A percentile compares a stretch with the other conserved stretches of the same genome.
phyloP scores from a whole-genome alignment of 2,329 filamentous ascomycete species.

The Didymella pomorum region DNA sequence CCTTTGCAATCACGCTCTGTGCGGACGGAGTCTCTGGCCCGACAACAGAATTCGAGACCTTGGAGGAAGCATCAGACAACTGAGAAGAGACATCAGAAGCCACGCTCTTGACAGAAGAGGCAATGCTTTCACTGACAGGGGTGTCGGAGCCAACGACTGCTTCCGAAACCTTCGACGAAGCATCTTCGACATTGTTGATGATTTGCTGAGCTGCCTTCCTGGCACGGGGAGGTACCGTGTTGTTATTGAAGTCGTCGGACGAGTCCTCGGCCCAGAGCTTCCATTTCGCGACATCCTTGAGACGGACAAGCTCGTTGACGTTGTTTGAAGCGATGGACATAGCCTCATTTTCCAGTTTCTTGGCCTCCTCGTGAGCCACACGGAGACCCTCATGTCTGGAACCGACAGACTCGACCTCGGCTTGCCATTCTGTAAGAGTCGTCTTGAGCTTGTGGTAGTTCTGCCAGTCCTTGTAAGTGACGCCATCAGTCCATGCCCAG shows the following conservation, averaged over 20 bases:
- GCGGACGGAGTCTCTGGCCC: constrained; percentile 28
- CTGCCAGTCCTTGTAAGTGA: constrained; percentile 97
- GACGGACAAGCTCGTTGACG: constrained; percentile 77
- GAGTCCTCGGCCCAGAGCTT: constrained; percentile 80
- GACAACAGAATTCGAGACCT: constrained; percentile 35
- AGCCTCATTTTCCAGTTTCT: constrained; percentile 76
- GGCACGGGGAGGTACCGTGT: constrained; percentile 66
- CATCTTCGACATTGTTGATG: constrained; percentile 49
- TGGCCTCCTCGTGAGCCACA: constrained; percentile 71
- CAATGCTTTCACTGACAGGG: constrained; percentile 44
- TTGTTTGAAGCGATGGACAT: constrained; percentile 82
- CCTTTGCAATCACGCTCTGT: constrained; percentile 37
- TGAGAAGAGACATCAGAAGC: constrained; percentile 46
- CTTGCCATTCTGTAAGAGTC: constrained; percentile 83
- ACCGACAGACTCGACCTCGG: constrained; percentile 79
- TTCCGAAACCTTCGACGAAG: constrained; percentile 49
- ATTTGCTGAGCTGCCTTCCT: constrained; percentile 55
- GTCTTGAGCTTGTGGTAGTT: constrained; percentile 90
- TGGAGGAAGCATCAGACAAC: constrained; percentile 26
- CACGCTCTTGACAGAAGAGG: constrained; percentile 49
- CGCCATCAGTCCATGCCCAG: constrained; percentile 94
- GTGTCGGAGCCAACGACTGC: constrained; percentile 46
- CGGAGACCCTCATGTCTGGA: constrained; percentile 75
- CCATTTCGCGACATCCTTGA: constrained; percentile 86
- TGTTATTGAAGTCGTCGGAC: constrained; percentile 79